Base-by-base conservation (phyloP, 140 eudicot genomes). In the Senecio squalidus region DNA sequence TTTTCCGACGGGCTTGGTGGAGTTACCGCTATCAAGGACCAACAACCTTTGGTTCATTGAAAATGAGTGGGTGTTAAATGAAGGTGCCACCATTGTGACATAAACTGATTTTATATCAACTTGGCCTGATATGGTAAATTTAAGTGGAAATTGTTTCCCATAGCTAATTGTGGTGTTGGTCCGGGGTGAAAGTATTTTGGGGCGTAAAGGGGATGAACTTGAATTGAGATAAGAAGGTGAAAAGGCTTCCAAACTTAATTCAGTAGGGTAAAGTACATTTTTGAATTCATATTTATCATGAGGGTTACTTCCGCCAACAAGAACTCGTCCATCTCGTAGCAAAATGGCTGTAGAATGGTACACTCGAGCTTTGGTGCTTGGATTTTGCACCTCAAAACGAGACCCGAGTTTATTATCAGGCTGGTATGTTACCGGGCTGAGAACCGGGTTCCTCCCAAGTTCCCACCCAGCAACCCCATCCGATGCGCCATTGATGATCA, bases 231-330 rank as follows among this genome's bases (percentile, higher is more conserved):
- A 87, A 1, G 80, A 58, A 5, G 96, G 96, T 1, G 94, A 84
- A 14, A 78, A 87, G 0, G 94, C 62, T 56, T 88, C 96, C 47
- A 88, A 46, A 2, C 87, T 67, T 1, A 88, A 52, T 0, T 88
- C 96, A 0, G 96, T 88, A 0, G 96, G 94, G 44, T 33, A 88
- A 3, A 60, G 44, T 1, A 76, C 90, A 9, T 71, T 66, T 7
- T 74, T 59, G 21, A 88, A 88, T 2, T 53, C 62, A 48, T 84
- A 84, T 7, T 40, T 45, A 5, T 21, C 48, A 17, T 84, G 84
- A 0, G 96, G 85, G 53, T 88, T 84, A 40, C 93, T 83, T n/a
- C 95, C 95, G 24, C 88, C 88, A n/a, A 86, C 84, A 4, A 86
- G 74, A 28, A 87, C 74, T 5, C 96, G 65, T 3, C 89, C 94